Evolutionary conservation across 2,329 filamentous ascomycete species (phyloP).

Genomic region (Diaporthe vaccinii): DNA sequence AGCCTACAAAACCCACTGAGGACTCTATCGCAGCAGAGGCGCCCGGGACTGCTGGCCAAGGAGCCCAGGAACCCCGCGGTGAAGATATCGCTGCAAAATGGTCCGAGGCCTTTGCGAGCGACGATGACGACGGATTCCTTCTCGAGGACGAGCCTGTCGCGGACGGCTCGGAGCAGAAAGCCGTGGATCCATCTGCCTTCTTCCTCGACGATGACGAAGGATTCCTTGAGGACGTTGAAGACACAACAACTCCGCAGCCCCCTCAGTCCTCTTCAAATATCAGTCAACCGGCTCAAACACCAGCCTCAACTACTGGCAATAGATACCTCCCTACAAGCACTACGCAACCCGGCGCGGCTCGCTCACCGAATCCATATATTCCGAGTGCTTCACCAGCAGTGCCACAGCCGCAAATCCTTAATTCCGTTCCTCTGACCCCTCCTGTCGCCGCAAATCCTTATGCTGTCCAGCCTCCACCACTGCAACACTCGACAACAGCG

Average conservation of each 20-base stretch:
- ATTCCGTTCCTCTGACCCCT: slow-evolving; percentile 40
- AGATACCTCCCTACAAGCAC: slow-evolving; percentile 51
- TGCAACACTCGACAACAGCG: slow-evolving; percentile 47
- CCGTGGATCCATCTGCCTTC: slow-evolving; percentile 74
- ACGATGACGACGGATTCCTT: slow-evolving; percentile 75
- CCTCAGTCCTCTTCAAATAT: slow-evolving; percentile 46
- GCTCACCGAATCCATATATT: slow-evolving; percentile 46
- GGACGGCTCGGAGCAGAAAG: slow-evolving; percentile 52
- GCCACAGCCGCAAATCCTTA: slow-evolving; percentile 41
- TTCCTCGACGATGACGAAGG: slow-evolving; percentile 89
- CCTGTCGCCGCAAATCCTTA: slow-evolving; percentile 39
- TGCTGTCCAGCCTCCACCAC: slow-evolving; percentile 44
- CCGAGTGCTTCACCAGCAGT: slow-evolving; percentile 41
- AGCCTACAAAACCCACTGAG: slow-evolving; percentile 35
- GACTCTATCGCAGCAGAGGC: slow-evolving; percentile 45
- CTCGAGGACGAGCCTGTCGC: slow-evolving; percentile 65
- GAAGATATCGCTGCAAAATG: slow-evolving; percentile 85
- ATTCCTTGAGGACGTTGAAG: slow-evolving; percentile 79
- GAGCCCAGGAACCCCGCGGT: slow-evolving; percentile 50
- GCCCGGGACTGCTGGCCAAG: slow-evolving; percentile 43
- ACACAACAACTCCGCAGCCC: slow-evolving; percentile 51
- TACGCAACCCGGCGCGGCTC: slow-evolving; percentile 45
- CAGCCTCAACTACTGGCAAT: slow-evolving; percentile 48
- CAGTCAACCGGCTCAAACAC: slow-evolving; percentile 43
- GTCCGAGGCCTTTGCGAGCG: slow-evolving; percentile 84